phyloP scores from a whole-genome alignment of 257 asterid genomes.

The Nicotiana sylvestris region DNA sequence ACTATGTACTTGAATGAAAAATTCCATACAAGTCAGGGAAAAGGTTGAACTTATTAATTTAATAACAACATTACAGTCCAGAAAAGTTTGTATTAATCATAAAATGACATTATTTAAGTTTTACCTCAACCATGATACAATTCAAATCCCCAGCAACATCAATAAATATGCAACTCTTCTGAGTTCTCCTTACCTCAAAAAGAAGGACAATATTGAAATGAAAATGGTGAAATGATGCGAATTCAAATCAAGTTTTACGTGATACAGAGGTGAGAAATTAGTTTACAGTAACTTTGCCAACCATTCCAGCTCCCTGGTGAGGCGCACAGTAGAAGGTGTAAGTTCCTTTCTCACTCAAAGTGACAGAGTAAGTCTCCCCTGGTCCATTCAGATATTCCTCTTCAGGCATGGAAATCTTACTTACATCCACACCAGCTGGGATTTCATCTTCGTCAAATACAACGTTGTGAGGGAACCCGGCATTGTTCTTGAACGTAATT shows the following conservation, averaged over 20 bases:
- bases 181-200: not conserved
- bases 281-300: slow-evolving; percentile 69
- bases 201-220: not conserved
- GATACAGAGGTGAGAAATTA: slow-evolving; percentile 18
- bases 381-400: slow-evolving; percentile 56
- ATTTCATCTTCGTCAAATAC: slow-evolving; percentile 80
- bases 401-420: slow-evolving; percentile 68
- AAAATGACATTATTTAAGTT: not conserved
- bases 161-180: not conserved
- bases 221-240: slow-evolving; percentile 2
- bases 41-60: not conserved
- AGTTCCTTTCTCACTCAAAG: slow-evolving; percentile 74
- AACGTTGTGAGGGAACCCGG: slow-evolving; percentile 85
- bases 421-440: slow-evolving; percentile 70
- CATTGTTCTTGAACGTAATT: slow-evolving; percentile 72
- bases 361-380: slow-evolving; percentile 59
- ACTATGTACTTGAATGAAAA: not conserved
- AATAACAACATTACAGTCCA: not conserved
- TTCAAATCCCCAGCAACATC: not conserved
- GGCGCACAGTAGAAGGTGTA: slow-evolving; percentile 84
- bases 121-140: too few relatives aligned
- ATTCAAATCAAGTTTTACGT: slow-evolving; percentile 1
- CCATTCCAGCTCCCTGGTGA: slow-evolving; percentile 85
- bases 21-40: not conserved
- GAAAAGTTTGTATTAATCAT: not conserved